A percentile compares a stretch with the other conserved stretches of the same genome.
Evolutionary conservation across 768 basidiomycete genomes (phyloP).

Genomic region (Sistotremastrum niveocremeum): DNA sequence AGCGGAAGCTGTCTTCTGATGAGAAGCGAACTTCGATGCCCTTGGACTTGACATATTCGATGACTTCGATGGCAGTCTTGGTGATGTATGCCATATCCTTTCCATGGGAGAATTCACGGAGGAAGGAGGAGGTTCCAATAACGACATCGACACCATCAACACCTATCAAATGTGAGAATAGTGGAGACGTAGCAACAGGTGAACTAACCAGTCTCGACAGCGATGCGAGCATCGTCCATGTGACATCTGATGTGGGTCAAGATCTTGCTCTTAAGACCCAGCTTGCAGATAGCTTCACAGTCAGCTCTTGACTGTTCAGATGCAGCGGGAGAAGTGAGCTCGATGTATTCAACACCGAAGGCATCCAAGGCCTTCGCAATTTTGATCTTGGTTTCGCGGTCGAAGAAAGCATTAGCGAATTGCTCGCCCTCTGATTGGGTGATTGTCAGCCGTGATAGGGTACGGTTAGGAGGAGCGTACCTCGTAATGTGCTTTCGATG

Average conservation of each 20-base stretch:
- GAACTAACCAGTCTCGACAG: slow-evolving; percentile 83
- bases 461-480: slow-evolving; percentile 29
- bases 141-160: slow-evolving; percentile 99
- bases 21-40: slow-evolving; percentile 99
- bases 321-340: slow-evolving; percentile 94
- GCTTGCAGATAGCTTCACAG: slow-evolving; percentile 98
- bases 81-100: slow-evolving; percentile 99
- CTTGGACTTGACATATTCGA: slow-evolving; percentile 99
- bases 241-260: slow-evolving; percentile 98
- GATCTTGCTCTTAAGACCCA: slow-evolving; percentile 91
- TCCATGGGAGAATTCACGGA: slow-evolving; percentile 98
- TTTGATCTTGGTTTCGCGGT: slow-evolving; percentile 98
- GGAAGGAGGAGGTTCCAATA: slow-evolving; percentile 97
- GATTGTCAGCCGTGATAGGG: slow-evolving; percentile 1
- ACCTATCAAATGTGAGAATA: slow-evolving; percentile 31
- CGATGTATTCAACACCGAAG: slow-evolving; percentile 99
- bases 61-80: slow-evolving; percentile 97
- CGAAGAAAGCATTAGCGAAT: slow-evolving; percentile 99
- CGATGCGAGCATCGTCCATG: slow-evolving; percentile 98
- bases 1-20: slow-evolving; percentile 98
- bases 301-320: slow-evolving; percentile 89
- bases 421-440: slow-evolving; percentile 78
- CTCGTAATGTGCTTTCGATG: slow-evolving; percentile 93
- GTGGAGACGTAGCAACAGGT: neutral
- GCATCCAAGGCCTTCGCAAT: slow-evolving; percentile 97